A percentile compares a stretch with the other conserved stretches of the same genome.
Conservation (phyloP, 148 eudicot genomes). For the Rhododendron henanense region DNA sequence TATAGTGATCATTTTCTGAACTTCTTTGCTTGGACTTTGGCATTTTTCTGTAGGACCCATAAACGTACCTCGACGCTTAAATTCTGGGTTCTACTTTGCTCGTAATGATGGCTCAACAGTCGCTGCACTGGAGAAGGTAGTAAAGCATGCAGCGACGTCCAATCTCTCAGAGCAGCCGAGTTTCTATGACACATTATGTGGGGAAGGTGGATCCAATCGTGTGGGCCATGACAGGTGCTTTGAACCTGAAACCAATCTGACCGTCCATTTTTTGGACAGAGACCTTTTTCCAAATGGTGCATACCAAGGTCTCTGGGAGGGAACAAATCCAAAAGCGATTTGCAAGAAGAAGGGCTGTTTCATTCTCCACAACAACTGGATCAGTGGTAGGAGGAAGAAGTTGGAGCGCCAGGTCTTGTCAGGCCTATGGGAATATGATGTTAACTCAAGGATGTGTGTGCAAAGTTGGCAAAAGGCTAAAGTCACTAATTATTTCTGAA, state of each 20-base stretch:
- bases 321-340: slow-evolving; percentile 40
- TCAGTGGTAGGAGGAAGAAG: slow-evolving; percentile 72
- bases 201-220: slow-evolving; percentile 66
- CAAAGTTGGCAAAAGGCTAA: not conserved
- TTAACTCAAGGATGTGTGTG: slow-evolving; percentile 57
- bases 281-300: slow-evolving; percentile 93
- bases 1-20: not conserved
- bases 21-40: not conserved
- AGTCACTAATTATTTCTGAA: slow-evolving; percentile 24
- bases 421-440: slow-evolving; percentile 81
- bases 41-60: slow-evolving; percentile 60
- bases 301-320: slow-evolving; percentile 64
- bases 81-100: slow-evolving; percentile 95
- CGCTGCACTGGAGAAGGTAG: slow-evolving; percentile 74
- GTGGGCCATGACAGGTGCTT: slow-evolving; percentile 59
- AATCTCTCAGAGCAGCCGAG: slow-evolving; percentile 92
- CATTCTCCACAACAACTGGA: slow-evolving; percentile 89
- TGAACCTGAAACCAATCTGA: slow-evolving; percentile 71
- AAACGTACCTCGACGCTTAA: slow-evolving; percentile 83
- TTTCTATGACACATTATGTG: slow-evolving; percentile 84
- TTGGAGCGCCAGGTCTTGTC: slow-evolving; percentile 73
- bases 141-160: slow-evolving; percentile 75
- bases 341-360: slow-evolving; percentile 64
- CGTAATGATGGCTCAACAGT: slow-evolving; percentile 65
- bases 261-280: slow-evolving; percentile 69